Evolutionary conservation across 1,139 yeast genomes (phyloP).

Genomic region (Geotrichum cucujoidarum): DNA sequence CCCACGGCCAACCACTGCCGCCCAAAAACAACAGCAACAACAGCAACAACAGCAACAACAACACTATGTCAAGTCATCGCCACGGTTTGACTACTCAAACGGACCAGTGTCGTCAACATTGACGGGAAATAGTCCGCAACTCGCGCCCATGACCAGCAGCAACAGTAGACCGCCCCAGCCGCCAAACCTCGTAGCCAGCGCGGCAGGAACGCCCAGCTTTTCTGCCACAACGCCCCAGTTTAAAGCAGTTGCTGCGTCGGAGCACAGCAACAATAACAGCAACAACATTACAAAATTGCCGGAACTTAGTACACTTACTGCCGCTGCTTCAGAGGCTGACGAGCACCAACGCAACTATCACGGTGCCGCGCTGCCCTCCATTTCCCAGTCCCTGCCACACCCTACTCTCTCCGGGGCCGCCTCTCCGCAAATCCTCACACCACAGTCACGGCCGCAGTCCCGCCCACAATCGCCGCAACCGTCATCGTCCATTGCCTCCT

Average conservation of each 20-base stretch:
- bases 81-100: slow-evolving; percentile 4
- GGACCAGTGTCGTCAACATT: not conserved
- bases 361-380: slow-evolving; percentile 16
- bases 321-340: slow-evolving; percentile 19
- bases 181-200: not conserved
- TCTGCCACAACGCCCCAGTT: slow-evolving; percentile 17
- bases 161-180: slow-evolving; percentile 1
- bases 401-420: not conserved
- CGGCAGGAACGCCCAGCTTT: slow-evolving; percentile 9
- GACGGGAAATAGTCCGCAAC: not conserved
- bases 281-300: slow-evolving; percentile 15
- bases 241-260: slow-evolving; percentile 8
- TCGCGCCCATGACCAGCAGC: not conserved
- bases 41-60: slow-evolving; percentile 12
- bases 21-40: slow-evolving; percentile 17
- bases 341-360: not conserved
- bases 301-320: slow-evolving; percentile 18
- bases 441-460: slow-evolving; percentile 31
- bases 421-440: slow-evolving; percentile 28
- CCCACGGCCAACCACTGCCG: slow-evolving; percentile 16
- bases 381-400: slow-evolving; percentile 7
- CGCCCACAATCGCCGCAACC: slow-evolving; percentile 14
- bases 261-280: slow-evolving; percentile 7
- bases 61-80: not conserved
- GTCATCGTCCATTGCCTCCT: not conserved